phyloP scores from a whole-genome alignment of 495 filamentous ascomycete genomes.

The Penicillium waksmanii region DNA sequence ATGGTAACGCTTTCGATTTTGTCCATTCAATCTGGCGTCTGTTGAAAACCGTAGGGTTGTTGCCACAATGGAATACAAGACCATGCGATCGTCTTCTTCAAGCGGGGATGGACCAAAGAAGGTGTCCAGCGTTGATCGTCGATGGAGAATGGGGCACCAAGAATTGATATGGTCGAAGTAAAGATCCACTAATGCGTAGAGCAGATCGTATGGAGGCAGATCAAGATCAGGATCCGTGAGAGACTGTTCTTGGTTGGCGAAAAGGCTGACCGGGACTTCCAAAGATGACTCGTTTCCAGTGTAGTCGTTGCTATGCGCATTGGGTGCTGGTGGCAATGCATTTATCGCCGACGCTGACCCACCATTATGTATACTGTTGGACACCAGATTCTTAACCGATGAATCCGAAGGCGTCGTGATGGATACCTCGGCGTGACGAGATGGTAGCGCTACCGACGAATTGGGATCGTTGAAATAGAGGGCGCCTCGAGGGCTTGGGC shows the following conservation, averaged over 20 bases:
- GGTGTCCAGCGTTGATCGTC: constrained; percentile 74
- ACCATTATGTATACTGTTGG: constrained; percentile 28
- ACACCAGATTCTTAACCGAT: constrained; percentile 35
- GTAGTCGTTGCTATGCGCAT: constrained; percentile 36
- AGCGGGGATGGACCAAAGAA: constrained; percentile 78
- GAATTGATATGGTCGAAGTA: constrained; percentile 92
- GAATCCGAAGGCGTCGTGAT: constrained; percentile 44
- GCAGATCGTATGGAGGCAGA: constrained; percentile 81
- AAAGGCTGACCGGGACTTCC: constrained; percentile 46
- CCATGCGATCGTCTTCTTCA: constrained; percentile 78
- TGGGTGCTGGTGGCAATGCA: constrained; percentile 29
- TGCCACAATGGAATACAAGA: constrained; percentile 85
- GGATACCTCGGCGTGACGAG: constrained; percentile 35
- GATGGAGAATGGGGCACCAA: constrained; percentile 88
- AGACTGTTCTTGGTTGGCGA: constrained; percentile 47
- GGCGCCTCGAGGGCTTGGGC: constrained; percentile 40
- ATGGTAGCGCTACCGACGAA: constrained; percentile 29
- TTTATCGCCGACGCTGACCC: constrained; percentile 21
- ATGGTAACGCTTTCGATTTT: constrained; percentile 72
- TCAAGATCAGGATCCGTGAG: constrained; percentile 66
- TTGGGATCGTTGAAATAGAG: constrained; percentile 45
- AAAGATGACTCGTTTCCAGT: constrained; percentile 51
- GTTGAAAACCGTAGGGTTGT: constrained; percentile 82
- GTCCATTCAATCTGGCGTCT: constrained; percentile 70
- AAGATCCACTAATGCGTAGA: constrained; percentile 79